phyloP scores from a whole-genome alignment of 345 rosid genomes.

The Melaleuca quinquenervia region DNA sequence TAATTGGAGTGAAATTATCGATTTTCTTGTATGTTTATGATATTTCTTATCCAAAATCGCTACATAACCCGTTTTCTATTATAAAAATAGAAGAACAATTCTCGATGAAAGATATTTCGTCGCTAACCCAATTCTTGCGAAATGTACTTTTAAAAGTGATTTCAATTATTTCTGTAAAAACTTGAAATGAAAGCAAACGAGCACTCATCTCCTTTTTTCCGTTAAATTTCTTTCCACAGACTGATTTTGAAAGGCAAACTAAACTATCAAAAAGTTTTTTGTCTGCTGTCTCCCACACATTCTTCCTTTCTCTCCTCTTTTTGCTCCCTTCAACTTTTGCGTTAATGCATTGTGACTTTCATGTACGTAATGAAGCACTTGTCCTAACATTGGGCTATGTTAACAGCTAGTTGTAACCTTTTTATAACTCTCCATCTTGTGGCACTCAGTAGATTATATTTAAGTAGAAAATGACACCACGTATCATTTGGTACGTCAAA shows the following conservation, averaged over 20 bases:
- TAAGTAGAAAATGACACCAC: neutral
- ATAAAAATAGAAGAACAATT: neutral
- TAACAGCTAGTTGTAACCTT: neutral
- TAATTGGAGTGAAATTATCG: neutral
- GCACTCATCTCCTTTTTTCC: slow-evolving; percentile 8
- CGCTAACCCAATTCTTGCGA: rapidly evolving
- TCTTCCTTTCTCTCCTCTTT: neutral
- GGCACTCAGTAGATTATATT: neutral
- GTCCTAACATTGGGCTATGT: neutral
- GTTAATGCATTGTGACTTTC: neutral
- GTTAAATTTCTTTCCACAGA: neutral
- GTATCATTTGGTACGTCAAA: neutral
- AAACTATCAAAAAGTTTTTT: slow-evolving; percentile 2
- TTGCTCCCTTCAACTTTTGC: neutral
- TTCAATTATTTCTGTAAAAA: too few species aligned
- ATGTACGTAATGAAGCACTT: neutral
- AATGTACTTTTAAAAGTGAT: neutral
- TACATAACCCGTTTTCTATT: neutral
- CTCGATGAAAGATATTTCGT: neutral
- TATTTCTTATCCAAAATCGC: neutral
- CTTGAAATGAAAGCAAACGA: neutral
- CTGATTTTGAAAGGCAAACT: slow-evolving; percentile 11
- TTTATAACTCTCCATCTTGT: neutral
- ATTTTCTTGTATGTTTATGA: neutral
- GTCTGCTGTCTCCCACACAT: neutral